Conservation (phyloP, 2,329 filamentous ascomycete genomes). For the Diaporthe nobilis region DNA sequence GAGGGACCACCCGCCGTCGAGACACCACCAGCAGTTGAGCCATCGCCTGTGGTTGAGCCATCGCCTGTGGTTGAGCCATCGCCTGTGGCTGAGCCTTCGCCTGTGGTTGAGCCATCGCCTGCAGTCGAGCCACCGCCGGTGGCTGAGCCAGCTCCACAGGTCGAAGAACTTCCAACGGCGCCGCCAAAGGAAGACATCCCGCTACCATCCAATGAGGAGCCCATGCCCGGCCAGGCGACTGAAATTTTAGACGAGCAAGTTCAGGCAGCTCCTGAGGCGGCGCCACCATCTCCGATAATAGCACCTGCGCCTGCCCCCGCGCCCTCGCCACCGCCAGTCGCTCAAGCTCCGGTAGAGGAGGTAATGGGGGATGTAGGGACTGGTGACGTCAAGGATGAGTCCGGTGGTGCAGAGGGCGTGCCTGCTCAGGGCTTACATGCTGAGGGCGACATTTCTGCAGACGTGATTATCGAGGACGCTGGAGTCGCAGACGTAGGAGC, state of each 20-base stretch:
- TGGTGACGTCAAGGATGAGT: not conserved
- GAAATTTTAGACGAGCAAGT: not conserved
- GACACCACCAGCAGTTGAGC: not conserved
- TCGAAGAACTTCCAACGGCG: not conserved
- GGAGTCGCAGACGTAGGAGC: not conserved
- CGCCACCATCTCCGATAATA: not conserved
- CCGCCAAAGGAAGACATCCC: constrained; percentile 30
- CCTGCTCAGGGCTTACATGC: not conserved
- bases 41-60: not conserved
- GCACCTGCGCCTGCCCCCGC: not conserved
- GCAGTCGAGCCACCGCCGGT: not conserved
- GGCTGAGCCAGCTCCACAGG: constrained; percentile 6
- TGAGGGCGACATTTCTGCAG: constrained; percentile 18
- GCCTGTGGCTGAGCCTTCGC: constrained; percentile 5
- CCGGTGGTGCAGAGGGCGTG: not conserved
- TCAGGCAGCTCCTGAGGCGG: not conserved
- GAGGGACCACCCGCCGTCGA: too few relatives aligned
- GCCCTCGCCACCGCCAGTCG: constrained; percentile 9
- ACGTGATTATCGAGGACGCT: constrained; percentile 53
- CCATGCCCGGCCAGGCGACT: constrained; percentile 35
- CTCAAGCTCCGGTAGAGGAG: constrained; percentile 30
- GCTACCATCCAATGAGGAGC: constrained; percentile 36
- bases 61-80: not conserved
- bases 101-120: constrained; percentile 3
- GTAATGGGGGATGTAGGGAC: not conserved